Evolutionary conservation across 2,329 filamentous ascomycete species (phyloP).

Genomic region (Rhexocercosporidium sp.): DNA sequence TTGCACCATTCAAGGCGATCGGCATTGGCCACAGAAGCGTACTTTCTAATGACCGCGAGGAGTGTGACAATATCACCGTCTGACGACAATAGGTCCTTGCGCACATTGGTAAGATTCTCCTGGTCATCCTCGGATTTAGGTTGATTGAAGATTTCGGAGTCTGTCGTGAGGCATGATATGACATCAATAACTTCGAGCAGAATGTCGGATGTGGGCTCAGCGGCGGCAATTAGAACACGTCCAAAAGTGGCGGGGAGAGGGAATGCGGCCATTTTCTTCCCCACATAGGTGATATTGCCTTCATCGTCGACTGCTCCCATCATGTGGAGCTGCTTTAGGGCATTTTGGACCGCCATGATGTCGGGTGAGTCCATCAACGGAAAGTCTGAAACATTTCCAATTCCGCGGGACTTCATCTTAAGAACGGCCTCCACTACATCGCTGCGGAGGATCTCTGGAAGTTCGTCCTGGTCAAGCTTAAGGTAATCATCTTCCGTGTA

Average conservation of each 20-base stretch:
- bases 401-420: conserved; percentile 91
- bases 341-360: conserved; percentile 78
- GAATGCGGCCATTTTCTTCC: conserved; percentile 78
- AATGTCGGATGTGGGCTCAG: conserved; percentile 72
- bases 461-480: conserved; percentile 71
- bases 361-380: conserved; percentile 85
- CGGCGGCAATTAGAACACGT: conserved; percentile 81
- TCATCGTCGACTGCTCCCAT: conserved; percentile 76
- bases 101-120: conserved; percentile 57
- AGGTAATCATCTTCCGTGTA: conserved; percentile 83
- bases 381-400: conserved; percentile 81
- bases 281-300: conserved; percentile 75
- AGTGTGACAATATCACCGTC: conserved; percentile 71
- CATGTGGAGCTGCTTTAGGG: conserved; percentile 78
- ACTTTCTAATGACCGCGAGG: conserved; percentile 66
- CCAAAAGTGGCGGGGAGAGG: conserved; percentile 83
- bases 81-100: conserved; percentile 63
- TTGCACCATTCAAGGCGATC: conserved; percentile 61
- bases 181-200: conserved; percentile 86
- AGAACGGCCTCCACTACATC: conserved; percentile 86
- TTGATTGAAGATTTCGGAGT: conserved; percentile 67
- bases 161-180: conserved; percentile 66
- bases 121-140: conserved; percentile 61
- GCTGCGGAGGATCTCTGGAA: conserved; percentile 88
- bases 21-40: conserved; percentile 58